A percentile compares a stretch with the other conserved stretches of the same genome.
phyloP scores from a whole-genome alignment of 2,329 filamentous ascomycete genomes.

The Talaromyces sp. region DNA sequence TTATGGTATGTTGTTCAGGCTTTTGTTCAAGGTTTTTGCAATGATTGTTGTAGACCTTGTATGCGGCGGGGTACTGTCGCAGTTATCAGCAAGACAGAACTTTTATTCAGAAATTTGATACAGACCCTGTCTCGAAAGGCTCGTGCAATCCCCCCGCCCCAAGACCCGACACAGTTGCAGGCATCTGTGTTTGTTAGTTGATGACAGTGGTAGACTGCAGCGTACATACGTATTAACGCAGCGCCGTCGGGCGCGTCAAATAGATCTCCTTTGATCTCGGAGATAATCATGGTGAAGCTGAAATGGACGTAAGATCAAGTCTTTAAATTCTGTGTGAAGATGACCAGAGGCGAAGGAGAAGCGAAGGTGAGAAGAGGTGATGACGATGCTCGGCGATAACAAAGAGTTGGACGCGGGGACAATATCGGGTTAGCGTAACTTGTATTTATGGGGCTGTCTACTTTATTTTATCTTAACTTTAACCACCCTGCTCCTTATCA shows the following conservation, averaged over 20 bases:
- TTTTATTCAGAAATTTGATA: background rate
- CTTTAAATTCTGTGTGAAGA: too few species aligned
- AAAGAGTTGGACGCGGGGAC: background rate
- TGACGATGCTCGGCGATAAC: background rate
- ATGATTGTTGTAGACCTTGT: slow-evolving; percentile 41
- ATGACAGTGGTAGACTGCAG: background rate
- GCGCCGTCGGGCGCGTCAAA: slow-evolving; percentile 47
- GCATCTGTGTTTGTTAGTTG: slow-evolving; percentile 38
- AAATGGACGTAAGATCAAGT: too few species aligned
- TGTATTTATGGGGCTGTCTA: background rate
- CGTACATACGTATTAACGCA: slow-evolving; percentile 45
- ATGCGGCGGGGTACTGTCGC: slow-evolving; percentile 48
- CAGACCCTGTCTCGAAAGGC: slow-evolving; percentile 40
- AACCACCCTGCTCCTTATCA: background rate
- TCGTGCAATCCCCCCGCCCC: slow-evolving; percentile 55
- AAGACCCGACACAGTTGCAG: slow-evolving; percentile 53
- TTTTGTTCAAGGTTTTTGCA: slow-evolving; percentile 31
- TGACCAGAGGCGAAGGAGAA: too few species aligned
- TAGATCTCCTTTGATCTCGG: slow-evolving; percentile 22
- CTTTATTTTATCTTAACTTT: background rate
- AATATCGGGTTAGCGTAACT: background rate
- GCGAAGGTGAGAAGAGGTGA: too few species aligned
- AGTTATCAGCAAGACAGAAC: background rate
- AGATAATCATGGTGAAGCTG: background rate
- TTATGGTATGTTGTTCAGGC: background rate